A percentile compares a stretch with the other conserved stretches of the same genome.
Evolutionary conservation across 2,329 filamentous ascomycete species (phyloP).

Genomic region (Xylaria sp.): DNA sequence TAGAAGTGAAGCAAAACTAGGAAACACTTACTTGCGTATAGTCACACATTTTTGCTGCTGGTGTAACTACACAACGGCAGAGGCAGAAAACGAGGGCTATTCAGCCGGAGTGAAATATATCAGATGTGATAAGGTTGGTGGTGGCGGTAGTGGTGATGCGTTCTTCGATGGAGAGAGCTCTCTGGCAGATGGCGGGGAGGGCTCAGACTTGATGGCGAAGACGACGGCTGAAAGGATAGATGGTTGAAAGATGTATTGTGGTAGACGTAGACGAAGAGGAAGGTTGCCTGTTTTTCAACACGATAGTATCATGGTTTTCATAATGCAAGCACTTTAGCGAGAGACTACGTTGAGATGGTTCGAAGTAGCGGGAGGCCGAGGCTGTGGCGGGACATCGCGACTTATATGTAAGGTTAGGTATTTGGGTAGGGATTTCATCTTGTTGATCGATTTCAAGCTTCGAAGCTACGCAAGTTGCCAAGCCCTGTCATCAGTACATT

Average conservation of each 20-base stretch:
- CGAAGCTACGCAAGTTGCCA: background rate
- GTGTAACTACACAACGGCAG: background rate
- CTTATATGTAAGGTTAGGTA: no score
- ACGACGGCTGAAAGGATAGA: background rate
- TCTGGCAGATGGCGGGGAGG: no score
- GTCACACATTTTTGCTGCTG: slow-evolving; percentile 38
- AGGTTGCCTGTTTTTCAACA: no score
- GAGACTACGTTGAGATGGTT: slow-evolving; percentile 6
- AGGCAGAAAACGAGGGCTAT: background rate
- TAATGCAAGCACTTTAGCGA: slow-evolving; percentile 1
- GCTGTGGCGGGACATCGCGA: slow-evolving; percentile 11
- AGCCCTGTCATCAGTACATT: slow-evolving; percentile 1
- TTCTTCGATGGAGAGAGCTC: no score
- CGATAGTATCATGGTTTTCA: background rate
- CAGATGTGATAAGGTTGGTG: background rate
- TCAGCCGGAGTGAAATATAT: background rate
- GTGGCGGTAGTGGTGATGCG: no score
- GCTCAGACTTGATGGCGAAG: no score
- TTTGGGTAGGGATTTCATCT: no score
- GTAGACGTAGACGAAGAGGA: background rate
- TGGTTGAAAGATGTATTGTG: background rate
- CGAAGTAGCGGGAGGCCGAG: background rate
- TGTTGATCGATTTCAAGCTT: background rate
- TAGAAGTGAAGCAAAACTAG: background rate
- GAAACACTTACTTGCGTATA: slow-evolving; percentile 41